A percentile compares a stretch with the other conserved stretches of the same genome.
These are phyloP conservation scores for Gardenia jasminoides DNA, from an alignment of 257 asterid genomes.

Conservation along the genomic window DNA sequence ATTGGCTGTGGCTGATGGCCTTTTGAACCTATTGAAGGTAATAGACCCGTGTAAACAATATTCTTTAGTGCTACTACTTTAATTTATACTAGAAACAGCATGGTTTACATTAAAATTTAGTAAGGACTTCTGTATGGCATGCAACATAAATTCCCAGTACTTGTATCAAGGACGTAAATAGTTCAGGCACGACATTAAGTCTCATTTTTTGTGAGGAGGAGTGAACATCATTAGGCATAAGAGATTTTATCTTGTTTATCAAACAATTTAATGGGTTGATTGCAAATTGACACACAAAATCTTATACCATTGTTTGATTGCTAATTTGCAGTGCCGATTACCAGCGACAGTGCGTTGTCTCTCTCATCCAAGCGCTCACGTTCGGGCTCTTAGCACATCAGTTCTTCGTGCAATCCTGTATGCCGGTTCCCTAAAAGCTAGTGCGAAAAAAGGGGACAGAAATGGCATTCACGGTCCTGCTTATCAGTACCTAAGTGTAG, in stretches of 20 bases:
- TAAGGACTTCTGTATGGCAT: not conserved
- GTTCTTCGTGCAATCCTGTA: slow-evolving; percentile 85
- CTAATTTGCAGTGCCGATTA: slow-evolving; percentile 74
- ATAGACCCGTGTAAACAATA: slow-evolving; percentile 2
- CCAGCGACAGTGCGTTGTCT: slow-evolving; percentile 88
- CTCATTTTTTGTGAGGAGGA: not conserved
- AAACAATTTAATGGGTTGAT: not conserved
- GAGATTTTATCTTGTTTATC: not conserved
- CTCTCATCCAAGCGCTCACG: slow-evolving; percentile 95
- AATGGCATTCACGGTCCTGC: slow-evolving; percentile 44
- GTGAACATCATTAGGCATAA: not conserved
- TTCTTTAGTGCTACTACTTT: too few species aligned
- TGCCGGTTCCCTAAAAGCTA: slow-evolving; percentile 47
- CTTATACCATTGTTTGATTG: slow-evolving; percentile 15
- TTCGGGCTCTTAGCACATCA: slow-evolving; percentile 93
- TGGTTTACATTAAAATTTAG: not conserved
- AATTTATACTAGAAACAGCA: not conserved
- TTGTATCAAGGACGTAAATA: not conserved
- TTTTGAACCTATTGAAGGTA: slow-evolving; percentile 85
- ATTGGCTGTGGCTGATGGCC: slow-evolving; percentile 85
- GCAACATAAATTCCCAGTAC: not conserved
- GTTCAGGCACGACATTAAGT: not conserved
- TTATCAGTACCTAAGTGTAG: slow-evolving; percentile 49
- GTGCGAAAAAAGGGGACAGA: slow-evolving; percentile 31
- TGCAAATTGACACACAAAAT: not conserved